A percentile compares a stretch with the other conserved stretches of the same genome.
Conservation (phyloP, 208 protist species). For the Wallacemonas sp. region DNA sequence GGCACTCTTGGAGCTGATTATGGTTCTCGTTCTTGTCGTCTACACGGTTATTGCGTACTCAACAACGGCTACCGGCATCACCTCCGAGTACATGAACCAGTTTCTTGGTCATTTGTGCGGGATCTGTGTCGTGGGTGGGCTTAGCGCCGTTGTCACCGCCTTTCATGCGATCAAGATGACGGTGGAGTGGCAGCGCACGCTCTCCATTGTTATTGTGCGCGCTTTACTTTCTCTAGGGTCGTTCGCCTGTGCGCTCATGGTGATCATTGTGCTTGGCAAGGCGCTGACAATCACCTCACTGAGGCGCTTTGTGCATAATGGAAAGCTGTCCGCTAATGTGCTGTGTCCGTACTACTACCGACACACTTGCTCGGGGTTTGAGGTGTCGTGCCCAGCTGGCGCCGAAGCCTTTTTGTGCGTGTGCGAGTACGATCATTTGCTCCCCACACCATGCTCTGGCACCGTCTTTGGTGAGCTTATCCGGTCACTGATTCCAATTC, state of each 20-base stretch:
- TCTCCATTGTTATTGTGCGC: conserved; percentile 13
- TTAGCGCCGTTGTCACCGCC: conserved; percentile 28
- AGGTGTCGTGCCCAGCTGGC: conserved; percentile 11
- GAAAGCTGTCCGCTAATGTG: neutral
- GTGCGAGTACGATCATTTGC: neutral
- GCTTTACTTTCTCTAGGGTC: conserved; percentile 16
- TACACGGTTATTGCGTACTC: conserved; percentile 31
- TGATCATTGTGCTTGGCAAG: conserved; percentile 36
- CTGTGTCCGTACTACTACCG: conserved; percentile 25
- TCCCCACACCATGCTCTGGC: neutral
- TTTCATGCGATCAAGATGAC: conserved; percentile 58
- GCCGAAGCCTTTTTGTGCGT: neutral
- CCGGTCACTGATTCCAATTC: conserved; percentile 30
- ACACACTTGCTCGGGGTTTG: conserved; percentile 48
- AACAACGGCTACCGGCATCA: conserved; percentile 2
- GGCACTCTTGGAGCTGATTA: conserved; percentile 43
- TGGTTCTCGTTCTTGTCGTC: conserved; percentile 25
- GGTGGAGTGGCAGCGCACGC: conserved; percentile 17
- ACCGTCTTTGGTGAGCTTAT: conserved; percentile 8
- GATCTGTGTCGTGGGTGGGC: conserved; percentile 19
- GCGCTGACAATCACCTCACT: neutral
- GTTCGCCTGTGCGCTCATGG: conserved; percentile 33
- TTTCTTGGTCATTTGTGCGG: conserved; percentile 30
- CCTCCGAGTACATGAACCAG: conserved; percentile 31
- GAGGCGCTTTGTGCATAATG: neutral